phyloP scores from a whole-genome alignment of 2,329 filamentous ascomycete genomes.

The Fusarium sp. region DNA sequence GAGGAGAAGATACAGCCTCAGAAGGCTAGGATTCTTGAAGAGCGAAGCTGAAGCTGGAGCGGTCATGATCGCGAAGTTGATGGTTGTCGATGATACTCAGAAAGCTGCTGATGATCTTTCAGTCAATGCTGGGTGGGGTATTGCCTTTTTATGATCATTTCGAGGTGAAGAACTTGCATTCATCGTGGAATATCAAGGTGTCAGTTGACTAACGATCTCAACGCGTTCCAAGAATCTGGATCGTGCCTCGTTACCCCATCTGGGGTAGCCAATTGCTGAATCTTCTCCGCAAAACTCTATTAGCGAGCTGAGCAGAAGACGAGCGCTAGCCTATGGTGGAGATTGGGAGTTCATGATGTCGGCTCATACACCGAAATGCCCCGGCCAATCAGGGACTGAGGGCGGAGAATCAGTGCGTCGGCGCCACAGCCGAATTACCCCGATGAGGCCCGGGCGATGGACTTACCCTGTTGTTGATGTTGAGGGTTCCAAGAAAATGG shows the following conservation, averaged over 20 bases:
- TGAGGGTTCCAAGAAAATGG: too few species aligned
- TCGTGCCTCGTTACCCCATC: neutral
- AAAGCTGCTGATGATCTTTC: neutral
- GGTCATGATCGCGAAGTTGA: neutral
- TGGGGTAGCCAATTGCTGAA: neutral
- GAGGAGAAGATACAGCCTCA: neutral
- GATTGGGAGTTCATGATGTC: neutral
- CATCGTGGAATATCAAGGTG: too few species aligned
- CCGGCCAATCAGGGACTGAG: neutral
- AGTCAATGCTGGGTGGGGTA: neutral
- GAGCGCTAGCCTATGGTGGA: neutral
- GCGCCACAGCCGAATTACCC: neutral
- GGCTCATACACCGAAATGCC: neutral
- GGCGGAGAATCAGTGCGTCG: too few species aligned
- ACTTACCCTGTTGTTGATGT: too few species aligned
- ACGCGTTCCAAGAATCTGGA: too few species aligned
- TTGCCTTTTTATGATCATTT: neutral
- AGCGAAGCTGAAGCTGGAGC: neutral
- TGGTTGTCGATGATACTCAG: too few species aligned
- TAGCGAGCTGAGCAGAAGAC: neutral
- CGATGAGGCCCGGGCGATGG: neutral
- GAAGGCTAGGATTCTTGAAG: neutral
- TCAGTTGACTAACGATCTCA: too few species aligned
- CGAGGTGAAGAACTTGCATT: too few species aligned
- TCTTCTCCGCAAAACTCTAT: neutral